These are phyloP conservation scores for Collybia nuda DNA, from an alignment of 768 basidiomycete species.

Conservation along the genomic window DNA sequence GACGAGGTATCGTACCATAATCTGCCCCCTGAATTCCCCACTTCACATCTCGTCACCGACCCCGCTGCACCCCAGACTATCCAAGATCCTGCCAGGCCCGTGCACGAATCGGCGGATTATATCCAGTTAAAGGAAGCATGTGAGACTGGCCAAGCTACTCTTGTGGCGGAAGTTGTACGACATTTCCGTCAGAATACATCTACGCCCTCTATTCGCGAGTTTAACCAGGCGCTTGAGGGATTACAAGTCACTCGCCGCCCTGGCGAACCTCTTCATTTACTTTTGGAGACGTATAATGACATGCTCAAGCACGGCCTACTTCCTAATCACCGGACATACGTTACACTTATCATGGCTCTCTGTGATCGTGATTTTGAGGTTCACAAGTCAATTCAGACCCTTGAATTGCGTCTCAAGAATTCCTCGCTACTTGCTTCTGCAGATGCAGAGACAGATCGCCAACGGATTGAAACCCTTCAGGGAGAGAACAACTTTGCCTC, in stretches of 20 bases:
- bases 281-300: constrained; percentile 71
- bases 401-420: constrained; percentile 39
- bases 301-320: constrained; percentile 61
- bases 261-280: constrained; percentile 53
- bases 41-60: constrained; percentile 14
- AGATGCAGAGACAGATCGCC: constrained; percentile 28
- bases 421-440: constrained; percentile 29
- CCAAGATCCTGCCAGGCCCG: constrained; percentile 4
- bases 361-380: constrained; percentile 70
- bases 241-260: constrained; percentile 42
- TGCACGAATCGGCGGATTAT: constrained; percentile 15
- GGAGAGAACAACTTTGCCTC: constrained; percentile 70
- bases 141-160: constrained; percentile 19
- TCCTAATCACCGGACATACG: constrained; percentile 66
- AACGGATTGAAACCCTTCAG: constrained; percentile 42
- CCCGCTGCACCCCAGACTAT: constrained; percentile 19
- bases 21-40: constrained; percentile 7
- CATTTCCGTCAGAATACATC: constrained; percentile 25
- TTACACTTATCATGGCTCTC: constrained; percentile 58
- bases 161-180: constrained; percentile 34
- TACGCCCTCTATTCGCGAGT: constrained; percentile 46
- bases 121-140: constrained; percentile 24
- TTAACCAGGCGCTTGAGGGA: constrained; percentile 62
- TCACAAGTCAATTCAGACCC: constrained; percentile 35
- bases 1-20: constrained; percentile 1